Evolutionary conservation across 306 rosid species (phyloP).

Genomic region (Quillaja saponaria): DNA sequence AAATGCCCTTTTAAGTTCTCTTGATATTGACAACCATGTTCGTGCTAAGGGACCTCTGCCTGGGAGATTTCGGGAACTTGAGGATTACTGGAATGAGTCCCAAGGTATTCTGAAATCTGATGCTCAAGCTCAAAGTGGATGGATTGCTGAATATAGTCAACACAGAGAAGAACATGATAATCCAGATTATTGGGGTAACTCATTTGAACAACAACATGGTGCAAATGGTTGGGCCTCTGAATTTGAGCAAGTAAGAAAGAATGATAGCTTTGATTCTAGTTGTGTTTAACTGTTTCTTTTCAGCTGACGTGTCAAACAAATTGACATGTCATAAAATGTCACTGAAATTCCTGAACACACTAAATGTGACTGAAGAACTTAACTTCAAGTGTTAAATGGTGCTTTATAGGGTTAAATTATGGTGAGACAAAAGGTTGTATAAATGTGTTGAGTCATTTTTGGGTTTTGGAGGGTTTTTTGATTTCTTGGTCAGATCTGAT

Average conservation of each 20-base stretch:
- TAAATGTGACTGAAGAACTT: too few species aligned
- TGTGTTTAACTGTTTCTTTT: constrained; percentile 10
- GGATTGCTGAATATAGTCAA: constrained; percentile 80
- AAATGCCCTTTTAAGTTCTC: constrained; percentile 80
- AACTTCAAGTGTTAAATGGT: too few species aligned
- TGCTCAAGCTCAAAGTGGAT: constrained; percentile 63
- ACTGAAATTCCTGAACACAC: constrained; percentile 13
- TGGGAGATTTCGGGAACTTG: constrained; percentile 74
- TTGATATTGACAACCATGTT: constrained; percentile 71
- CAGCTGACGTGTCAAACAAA: neutral
- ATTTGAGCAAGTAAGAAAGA: constrained; percentile 73
- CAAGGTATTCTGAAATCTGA: constrained; percentile 65
- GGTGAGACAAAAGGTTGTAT: too few species aligned
- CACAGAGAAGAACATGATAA: constrained; percentile 55
- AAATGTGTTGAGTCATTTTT: too few species aligned
- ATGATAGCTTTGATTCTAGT: constrained; percentile 17
- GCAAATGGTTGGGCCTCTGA: constrained; percentile 92
- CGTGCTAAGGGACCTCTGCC: constrained; percentile 58
- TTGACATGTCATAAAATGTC: neutral
- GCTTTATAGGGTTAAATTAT: too few species aligned
- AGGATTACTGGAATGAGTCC: constrained; percentile 93
- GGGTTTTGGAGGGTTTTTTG: too few species aligned
- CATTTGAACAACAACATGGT: constrained; percentile 87
- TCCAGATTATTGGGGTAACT: constrained; percentile 79
- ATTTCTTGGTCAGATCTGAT: too few species aligned